Evolutionary conservation across 441 rosid genomes (phyloP), one percentile per base, ranked within the genome.

Genomic region (Erodium trifolium): DNA sequence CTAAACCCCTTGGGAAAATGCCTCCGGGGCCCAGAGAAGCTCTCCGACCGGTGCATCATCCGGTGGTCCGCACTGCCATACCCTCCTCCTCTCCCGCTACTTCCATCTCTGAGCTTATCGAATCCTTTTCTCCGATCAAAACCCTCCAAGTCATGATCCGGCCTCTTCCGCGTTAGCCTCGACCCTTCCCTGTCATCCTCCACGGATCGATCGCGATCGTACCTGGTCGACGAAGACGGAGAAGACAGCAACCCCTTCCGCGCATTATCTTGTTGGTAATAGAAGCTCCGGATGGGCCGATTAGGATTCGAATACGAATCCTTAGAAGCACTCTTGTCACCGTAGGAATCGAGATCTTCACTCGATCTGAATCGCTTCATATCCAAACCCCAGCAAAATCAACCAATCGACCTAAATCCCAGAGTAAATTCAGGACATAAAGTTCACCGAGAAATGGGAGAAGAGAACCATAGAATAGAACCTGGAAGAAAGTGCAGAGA

Each of bases 341-440:
- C 76, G 2, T 68, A 82, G 10, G 87, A 89, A 78, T 85, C 96
- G 35, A 93, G 85, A 82, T 91, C 96, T 41, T 86, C 89, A 72
- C 87, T 89, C 66, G 98, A 91, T 82, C 95, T 88, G 80, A 89
- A 76, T 55, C 95, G 81, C 91, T 91, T 93, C 98, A 89, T 90
- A 66, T 63, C 60, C 14, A 27, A 31, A 69, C 63, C 27, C 27
- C 27, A 23, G 27, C 27, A 23, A 23, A 23, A 23, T 23, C 2
- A 23, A 23, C 27, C 27, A 23, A 23, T 23, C 27, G 27, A 23
- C 27, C 27, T 23, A 23, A 23, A 23, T 23, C 27, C 27, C 27
- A 23, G 27, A 0, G 2, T 23, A 23, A 23, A 23, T 0, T 23
- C 27, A 23, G 27, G 27, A n/a, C 27, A 23, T 23, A 0, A 23